Evolutionary conservation across 306 rosid genomes (phyloP), one percentile per base, ranked within the genome.

Genomic region (Cajanus cajan): DNA sequence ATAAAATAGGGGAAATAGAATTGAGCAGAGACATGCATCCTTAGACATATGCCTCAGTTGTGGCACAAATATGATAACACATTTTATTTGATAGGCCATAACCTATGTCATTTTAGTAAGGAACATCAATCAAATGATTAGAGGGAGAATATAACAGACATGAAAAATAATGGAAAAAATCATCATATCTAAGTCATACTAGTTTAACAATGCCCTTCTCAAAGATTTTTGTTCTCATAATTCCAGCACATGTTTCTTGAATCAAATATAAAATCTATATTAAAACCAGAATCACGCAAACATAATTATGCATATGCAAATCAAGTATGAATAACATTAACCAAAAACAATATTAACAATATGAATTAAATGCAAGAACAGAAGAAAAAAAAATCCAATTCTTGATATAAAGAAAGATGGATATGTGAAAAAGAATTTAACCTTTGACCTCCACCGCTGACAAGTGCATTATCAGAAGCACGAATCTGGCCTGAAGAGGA

Each of bases 371-470:
- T 14, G 24, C 57, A 74, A 33, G 33, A 24, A 68, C 5, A 25
- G 8, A 7, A 54, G 5, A 40, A 61, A 59, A 13, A 57, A 57
- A 0, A 14, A 61, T 5, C 10, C 39, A 13, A 6, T 39, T 40
- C 34, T 66, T 67, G 18, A 78, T 57, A 44, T 1, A n/a, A 14
- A 80, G 43, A 19, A 64, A 52, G 37, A 24, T 11, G 50, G 78
- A 41, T 12, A 77, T 57, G 77, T 4, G 16, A 45, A 54, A 37
- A 57, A 40, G 76, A 62, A 24, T 8, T 28, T 52, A 75, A 94
- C 98, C 98, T 94, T 86, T 85, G 88, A 78, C 97, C 98, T 0
- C 97, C 97, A 13, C 98, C 97, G 90, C 89, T 92, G 4, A 83
- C 96, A 21, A 96, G 93, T 15, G 92, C 87, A 40, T 92, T 94